Evolutionary conservation across 495 filamentous ascomycete genomes (phyloP), one percentile per base, ranked within the genome.

Genomic region (Hypoxylon cercidicola): DNA sequence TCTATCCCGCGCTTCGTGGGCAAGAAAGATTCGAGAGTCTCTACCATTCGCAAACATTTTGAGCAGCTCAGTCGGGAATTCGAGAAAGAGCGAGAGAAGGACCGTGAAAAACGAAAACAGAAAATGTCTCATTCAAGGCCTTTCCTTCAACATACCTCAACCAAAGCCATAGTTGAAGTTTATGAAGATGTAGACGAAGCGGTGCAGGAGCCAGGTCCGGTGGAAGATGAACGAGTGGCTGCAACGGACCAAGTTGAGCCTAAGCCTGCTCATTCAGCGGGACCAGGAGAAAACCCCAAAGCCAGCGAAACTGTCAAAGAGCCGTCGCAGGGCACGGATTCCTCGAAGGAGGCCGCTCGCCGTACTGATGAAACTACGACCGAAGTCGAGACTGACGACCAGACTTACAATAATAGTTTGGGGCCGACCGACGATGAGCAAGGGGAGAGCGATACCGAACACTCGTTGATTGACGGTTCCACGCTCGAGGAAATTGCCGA

Each of bases 21-120:
- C 13, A 85, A 82, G 62, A 89, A 84, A 41, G 87, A 89, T 49
- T 83, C 88, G 1, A 90, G 89, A 49, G 96, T 99, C 0, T 93
- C 91, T 4, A 91, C 85, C 4, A 83, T 98, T 28, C 93, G 96
- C 12, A 93, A 91, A 69, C 96, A 98, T 74, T 97, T 98, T 69
- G 96, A 99, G 73, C 93, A 97, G 71, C 76, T 99, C 32, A 96
- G 92, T 58, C 89, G 93, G 5, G 96, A 99, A 66, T 98, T 99
- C 65, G 93, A 99, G 70, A 96, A 93, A 71, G 94, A 98, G 78
- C 83, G 96, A 35, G 84, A 93, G 47, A 90, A 89, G 56, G 93
- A 99, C 70, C 85, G 89, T 71, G 87, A 88, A 47, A 89, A 93
- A 68, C 84, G 92, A 57, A 90, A 90, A 41, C 90, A 91, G n/a